Base-by-base conservation (phyloP, 306 rosid genomes). In the Crataegus laevigata region DNA sequence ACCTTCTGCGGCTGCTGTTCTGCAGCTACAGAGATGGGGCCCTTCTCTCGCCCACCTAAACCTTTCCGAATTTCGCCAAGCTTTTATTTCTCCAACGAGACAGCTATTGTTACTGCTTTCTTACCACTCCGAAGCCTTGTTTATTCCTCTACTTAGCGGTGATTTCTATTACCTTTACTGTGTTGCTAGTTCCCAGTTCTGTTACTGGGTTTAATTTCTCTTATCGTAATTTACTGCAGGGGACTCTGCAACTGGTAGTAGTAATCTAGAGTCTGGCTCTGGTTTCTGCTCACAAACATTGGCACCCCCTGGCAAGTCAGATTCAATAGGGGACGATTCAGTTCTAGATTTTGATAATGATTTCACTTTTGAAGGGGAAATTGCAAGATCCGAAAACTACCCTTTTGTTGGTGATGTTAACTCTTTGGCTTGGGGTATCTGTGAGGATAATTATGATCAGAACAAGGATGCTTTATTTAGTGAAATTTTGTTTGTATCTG, bases 11-110 rank as follows among this genome's bases (percentile, higher is more conserved):
- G 40, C 43, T 40, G 43, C 91, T 81, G 73, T 88, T 78, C 88
- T 94, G 81, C 87, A 90, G 84, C 73, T 94, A 86, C 90, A 87
- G 52, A 86, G 81, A 73, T 94, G 98, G 98, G 84, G 79, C 30
- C 73, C 88, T 28, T 87, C 91, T 12, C 84, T 83, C 73, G 81
- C 84, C 61, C 87, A 71, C 66, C 74, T 90, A 15, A 70, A 79
- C 78, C 89, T 91, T 50, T 87, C 93, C 5, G 96, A 91, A 51
- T 94, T 87, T 68, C 96, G 87, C 3, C 81, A 88, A 87, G 96
- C 89, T 74, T 94, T 90, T 80, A 85, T 94, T 83, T 94, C 98
- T 81, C 97, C 98, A 15, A 82, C 97, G 2, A 91, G 94, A 66
- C 87, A 83, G 85, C 73, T 76, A 55, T 73, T 94, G 57, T 84